Evolutionary conservation across 164 flowering plant species (phyloP).

Genomic region (Platanus orientalis): DNA sequence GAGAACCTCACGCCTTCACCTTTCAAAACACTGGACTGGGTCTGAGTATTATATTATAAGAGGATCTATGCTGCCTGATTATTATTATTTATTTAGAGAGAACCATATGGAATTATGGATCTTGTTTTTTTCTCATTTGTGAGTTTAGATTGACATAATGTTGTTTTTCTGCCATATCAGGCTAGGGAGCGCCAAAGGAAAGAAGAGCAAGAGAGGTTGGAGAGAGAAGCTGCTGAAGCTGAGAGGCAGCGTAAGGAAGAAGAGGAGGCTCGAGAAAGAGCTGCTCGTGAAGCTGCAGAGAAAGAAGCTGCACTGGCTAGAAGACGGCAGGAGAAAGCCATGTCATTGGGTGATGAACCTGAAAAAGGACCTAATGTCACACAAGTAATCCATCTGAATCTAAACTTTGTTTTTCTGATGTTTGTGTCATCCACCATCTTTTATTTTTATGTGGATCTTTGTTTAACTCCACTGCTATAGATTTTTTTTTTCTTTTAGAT

Average conservation of each 20-base stretch:
- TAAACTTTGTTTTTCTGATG: background rate
- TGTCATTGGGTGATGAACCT: constrained; percentile 82
- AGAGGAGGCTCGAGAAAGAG: constrained; percentile 85
- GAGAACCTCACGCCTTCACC: too few relatives aligned
- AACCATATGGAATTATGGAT: background rate
- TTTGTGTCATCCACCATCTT: background rate
- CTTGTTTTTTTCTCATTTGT: background rate
- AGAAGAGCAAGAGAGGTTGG: constrained; percentile 85
- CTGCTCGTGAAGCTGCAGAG: constrained; percentile 78
- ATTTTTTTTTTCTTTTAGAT: too few relatives aligned
- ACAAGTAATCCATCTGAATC: constrained; percentile 41
- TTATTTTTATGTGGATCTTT: background rate
- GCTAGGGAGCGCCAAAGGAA: constrained; percentile 84
- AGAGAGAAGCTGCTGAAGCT: constrained; percentile 93
- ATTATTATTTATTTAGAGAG: background rate
- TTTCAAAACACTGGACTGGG: too few relatives aligned
- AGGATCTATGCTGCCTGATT: background rate
- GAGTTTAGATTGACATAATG: background rate
- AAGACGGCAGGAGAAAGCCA: constrained; percentile 76
- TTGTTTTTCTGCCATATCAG: constrained; percentile 28
- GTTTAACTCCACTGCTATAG: too few relatives aligned
- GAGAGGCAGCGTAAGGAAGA: constrained; percentile 87
- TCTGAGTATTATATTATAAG: too few relatives aligned
- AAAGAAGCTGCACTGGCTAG: constrained; percentile 76
- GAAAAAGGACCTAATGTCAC: constrained; percentile 93